Evolutionary conservation across 768 basidiomycete species (phyloP), one percentile per base, ranked within the genome.

Genomic region (Boletus bicolor): DNA sequence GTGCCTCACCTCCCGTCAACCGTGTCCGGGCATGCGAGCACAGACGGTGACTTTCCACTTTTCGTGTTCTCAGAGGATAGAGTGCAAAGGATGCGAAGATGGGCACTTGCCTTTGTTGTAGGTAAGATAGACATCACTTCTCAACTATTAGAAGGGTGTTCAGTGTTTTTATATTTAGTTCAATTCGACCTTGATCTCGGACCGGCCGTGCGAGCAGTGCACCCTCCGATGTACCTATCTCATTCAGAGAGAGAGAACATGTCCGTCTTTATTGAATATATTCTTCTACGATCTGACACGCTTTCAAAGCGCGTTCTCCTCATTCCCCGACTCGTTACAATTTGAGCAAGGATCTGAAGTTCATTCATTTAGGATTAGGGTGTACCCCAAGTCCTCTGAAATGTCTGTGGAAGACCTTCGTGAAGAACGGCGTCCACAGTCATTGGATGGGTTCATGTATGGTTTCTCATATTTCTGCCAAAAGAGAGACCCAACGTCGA

Each of bases 141-240:
- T 30, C 50, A 19, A 21, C 51, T 17, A 24, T 24, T 24, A 42
- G 6, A 48, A 10, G 44, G 36, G 7, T 34, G 21, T 21, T 34
- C 35, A 36, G 54, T 28, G 32, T 56, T 53, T 48, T 53, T 48
- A 24, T 43, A 24, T 70, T 15, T 57, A 91, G 89, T 93, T 37
- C 85, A 94, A 61, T 97, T 97, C 65, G 93, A 97, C 72, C 70
- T 93, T 44, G 93, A 96, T 60, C 75, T 87, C 46, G 93, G 93
- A 4, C 93, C 93, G 9, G 83, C 88, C 6, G 76, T 96, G 24
- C 80, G 82, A 51, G 80, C 83, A 14, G 69, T 91, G 41, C 87
- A 86, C 59, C 89, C 91, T 3, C 79, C 85, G 0, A 67, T 87
- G n/a, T 68, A 77, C 14, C 71, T 95, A 39, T 79, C 81, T 6